Base-by-base conservation (phyloP, 192 early-diverging fungal genomes). In the Kappamyces sp. region DNA sequence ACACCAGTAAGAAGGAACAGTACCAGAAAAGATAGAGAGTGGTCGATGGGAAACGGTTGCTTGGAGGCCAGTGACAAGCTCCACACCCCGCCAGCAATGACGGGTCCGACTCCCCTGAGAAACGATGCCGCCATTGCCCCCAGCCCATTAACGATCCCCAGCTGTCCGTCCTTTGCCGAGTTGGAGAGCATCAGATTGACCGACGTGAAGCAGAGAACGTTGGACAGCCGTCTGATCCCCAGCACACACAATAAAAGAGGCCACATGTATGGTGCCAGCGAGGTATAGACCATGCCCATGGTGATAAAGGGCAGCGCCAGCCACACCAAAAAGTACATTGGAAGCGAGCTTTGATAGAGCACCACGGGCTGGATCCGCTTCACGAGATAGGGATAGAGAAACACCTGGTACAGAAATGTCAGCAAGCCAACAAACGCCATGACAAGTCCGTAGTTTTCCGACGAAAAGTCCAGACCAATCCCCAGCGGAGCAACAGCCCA, bases 401-500 rank as follows among this genome's bases (percentile, higher is more conserved):
- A 7, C 8, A 59, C 42, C 51, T 71, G 69, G 37, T 40, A 53
- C 13, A 64, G 37, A 23, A 71, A 32, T 34, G 50, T 47, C 23
- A 57, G 23, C 36, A 63, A 55, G 7, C 69, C 65, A 13, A 51
- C 46, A n/a, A 52, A 35, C 13, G 65, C 33, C 15, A 71, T 50
- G 5, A 63, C 51, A 6, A 67, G 34, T 13, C 66, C 65, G 9
- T 64, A 39, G 12, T 39, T 40, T 6, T 40, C 36, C n/a, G 65
- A 61, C 10, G 58, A 15, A 39, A 70, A 51, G 4, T 54, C 64
- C 1, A 76, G 61, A 1, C 71, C 75, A 33, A 60, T 61, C 12
- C 49, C 63, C 4, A 75, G 15, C 81, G 78, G 10, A 6, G 73
- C 47, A 8, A 72, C 71, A 15, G 68, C 67, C 58, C 62, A 78